These are phyloP conservation scores for Zalaria sp. DNA, from an alignment of 2,329 filamentous ascomycete genomes.

Conservation along the genomic window DNA sequence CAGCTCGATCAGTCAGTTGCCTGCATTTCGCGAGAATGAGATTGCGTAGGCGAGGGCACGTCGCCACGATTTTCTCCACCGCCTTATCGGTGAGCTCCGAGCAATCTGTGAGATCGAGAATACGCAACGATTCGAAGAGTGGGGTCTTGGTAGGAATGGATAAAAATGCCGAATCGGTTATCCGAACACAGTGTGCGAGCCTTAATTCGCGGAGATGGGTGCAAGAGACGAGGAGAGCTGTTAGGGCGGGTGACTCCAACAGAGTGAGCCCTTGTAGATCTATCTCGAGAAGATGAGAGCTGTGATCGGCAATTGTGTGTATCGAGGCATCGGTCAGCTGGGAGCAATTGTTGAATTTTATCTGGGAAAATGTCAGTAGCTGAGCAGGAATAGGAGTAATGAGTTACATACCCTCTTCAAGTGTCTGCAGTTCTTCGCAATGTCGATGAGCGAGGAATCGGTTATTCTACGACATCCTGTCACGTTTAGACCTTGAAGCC, in stretches of 20 bases:
- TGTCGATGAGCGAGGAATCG: slow-evolving; percentile 66
- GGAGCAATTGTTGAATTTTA: slow-evolving; percentile 89
- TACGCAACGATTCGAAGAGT: slow-evolving; percentile 71
- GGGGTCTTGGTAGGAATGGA: slow-evolving; percentile 52
- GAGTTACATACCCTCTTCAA: slow-evolving; percentile 59
- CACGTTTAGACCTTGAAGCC: slow-evolving; percentile 85
- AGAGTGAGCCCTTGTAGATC: slow-evolving; percentile 76
- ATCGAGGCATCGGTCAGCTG: slow-evolving; percentile 74
- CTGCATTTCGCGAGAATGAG: slow-evolving; percentile 89
- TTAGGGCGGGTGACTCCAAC: slow-evolving; percentile 73
- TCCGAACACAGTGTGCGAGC: slow-evolving; percentile 68
- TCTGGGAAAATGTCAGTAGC: slow-evolving; percentile 33
- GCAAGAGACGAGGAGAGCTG: slow-evolving; percentile 62
- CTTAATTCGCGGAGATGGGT: slow-evolving; percentile 80
- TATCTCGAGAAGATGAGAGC: slow-evolving; percentile 88
- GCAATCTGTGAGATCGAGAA: slow-evolving; percentile 87
- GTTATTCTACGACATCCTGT: slow-evolving; percentile 74
- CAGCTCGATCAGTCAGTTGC: slow-evolving; percentile 78
- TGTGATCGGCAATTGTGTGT: slow-evolving; percentile 73
- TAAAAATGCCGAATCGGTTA: slow-evolving; percentile 81
- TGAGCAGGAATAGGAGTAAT: slow-evolving; percentile 1
- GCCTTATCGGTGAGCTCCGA: slow-evolving; percentile 70
- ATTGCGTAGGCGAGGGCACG: slow-evolving; percentile 79
- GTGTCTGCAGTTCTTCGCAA: slow-evolving; percentile 71
- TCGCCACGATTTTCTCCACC: slow-evolving; percentile 74